phyloP scores from a whole-genome alignment of 2,329 filamentous ascomycete species.

The Aureobasidium subglaciale region DNA sequence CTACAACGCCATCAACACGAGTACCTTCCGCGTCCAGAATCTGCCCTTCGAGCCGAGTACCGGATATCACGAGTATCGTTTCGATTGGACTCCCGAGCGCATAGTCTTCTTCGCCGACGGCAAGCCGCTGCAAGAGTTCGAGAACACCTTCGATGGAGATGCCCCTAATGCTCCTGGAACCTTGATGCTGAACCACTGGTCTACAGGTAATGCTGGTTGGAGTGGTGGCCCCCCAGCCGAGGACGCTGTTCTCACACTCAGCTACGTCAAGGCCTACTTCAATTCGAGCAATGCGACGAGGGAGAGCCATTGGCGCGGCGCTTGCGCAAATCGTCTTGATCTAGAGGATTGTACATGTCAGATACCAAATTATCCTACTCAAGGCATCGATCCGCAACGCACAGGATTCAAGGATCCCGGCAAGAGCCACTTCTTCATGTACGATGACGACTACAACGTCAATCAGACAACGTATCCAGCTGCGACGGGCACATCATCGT shows the following conservation, averaged over 20 bases:
- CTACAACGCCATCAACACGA: constrained; percentile 55
- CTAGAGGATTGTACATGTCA: constrained; percentile 34
- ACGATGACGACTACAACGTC: not conserved
- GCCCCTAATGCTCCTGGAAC: constrained; percentile 54
- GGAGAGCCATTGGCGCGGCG: constrained; percentile 31
- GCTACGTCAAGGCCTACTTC: constrained; percentile 73
- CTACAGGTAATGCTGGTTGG: constrained; percentile 66
- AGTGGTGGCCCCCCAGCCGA: constrained; percentile 59
- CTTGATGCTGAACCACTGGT: constrained; percentile 68
- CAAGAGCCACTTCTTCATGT: constrained; percentile 43
- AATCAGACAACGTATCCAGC: constrained; percentile 17
- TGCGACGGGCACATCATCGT: not conserved
- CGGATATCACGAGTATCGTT: constrained; percentile 69
- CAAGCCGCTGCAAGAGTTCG: constrained; percentile 49
- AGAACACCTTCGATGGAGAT: constrained; percentile 29
- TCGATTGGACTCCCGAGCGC: constrained; percentile 59
- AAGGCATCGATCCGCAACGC: constrained; percentile 24
- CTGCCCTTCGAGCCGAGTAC: constrained; percentile 60
- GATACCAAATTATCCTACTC: constrained; percentile 41
- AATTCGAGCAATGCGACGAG: constrained; percentile 53
- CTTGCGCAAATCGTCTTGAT: not conserved
- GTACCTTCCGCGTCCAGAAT: constrained; percentile 50
- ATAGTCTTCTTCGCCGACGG: constrained; percentile 67
- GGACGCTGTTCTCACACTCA: constrained; percentile 58
- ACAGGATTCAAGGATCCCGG: constrained; percentile 25